Base-by-base conservation (phyloP, 2,329 filamentous ascomycete genomes). In the Fusarium lateritium region DNA sequence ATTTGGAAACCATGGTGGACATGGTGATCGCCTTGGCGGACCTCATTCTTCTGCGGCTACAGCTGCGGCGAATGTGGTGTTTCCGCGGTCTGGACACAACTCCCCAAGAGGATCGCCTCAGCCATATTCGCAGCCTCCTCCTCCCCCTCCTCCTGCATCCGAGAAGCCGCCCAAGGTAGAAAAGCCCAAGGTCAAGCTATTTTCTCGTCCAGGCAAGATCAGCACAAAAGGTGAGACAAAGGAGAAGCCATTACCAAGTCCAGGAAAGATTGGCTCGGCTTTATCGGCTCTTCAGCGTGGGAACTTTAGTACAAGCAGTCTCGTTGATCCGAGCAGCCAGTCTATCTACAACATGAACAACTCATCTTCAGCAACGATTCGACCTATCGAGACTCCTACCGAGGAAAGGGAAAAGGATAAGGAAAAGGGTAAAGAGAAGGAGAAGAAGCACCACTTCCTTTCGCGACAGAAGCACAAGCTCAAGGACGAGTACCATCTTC, bases 171-270 rank as follows among this genome's bases (percentile, higher is more conserved):
- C 77, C 33, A 87, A 88, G 72, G 83, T 87, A 28, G 90, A 93
- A 73, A 92, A 93, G 64, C 89, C 89, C 65, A 94, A 94, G 80
- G 91, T 93, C 77, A 95, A 95, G 82, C 84, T 95, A 28, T 94
- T 94, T 76, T 93, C 91, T 8, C 87, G 92, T 51, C 92, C 92
- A 1, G 91, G 91, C 75, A 94, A 91, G 79, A 92, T 94, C 72
- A 86, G 88, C 51, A 88, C 89, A 59, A 93, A 92, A 76, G 86
- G 88, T 36, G 91, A 93, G 11, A 70, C 84, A 8, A 91, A 89
- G 73, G 85, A 90, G 19, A 90, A 91, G 69, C 86, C 90, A 3
- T 78, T 93, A 24, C 91, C 92, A 2, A 94, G 92, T 66, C 92
- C 92, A 3, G 88, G 89, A 69, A 92, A 91, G 79, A 88, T 92